These are phyloP conservation scores for Aspergillus conjunctus DNA, from an alignment of 495 filamentous ascomycete genomes.

Conservation along the genomic window DNA sequence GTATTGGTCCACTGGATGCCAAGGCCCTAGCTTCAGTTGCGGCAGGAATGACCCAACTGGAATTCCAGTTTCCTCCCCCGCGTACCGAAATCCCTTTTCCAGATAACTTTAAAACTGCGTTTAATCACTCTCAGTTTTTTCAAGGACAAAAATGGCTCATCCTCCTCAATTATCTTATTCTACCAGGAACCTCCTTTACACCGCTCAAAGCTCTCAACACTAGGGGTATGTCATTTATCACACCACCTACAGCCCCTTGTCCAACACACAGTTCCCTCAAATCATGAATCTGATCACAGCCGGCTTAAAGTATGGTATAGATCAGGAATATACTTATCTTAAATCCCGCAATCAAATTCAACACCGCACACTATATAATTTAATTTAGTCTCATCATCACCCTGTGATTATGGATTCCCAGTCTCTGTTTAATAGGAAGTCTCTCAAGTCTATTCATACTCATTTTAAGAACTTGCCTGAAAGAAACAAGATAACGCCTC, in stretches of 20 bases:
- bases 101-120: too few species aligned
- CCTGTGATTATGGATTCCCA: background rate
- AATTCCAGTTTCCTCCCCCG: background rate
- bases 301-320: background rate
- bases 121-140: too few species aligned
- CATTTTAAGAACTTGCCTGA: background rate
- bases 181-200: too few species aligned
- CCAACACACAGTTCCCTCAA: background rate
- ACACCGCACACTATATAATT: background rate
- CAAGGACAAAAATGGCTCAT: too few species aligned
- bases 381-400: background rate
- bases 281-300: background rate
- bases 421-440: background rate
- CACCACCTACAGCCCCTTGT: background rate
- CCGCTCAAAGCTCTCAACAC: too few species aligned
- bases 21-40: too few species aligned
- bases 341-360: background rate
- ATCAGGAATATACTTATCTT: background rate
- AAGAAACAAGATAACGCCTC: background rate
- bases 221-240: background rate
- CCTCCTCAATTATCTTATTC: too few species aligned
- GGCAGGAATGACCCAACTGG: too few species aligned
- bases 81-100: too few species aligned
- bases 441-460: background rate
- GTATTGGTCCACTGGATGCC: too few species aligned